These are phyloP conservation scores for Coniochaeta sp. DNA, from an alignment of 2,329 filamentous ascomycete species.

Conservation along the genomic window DNA sequence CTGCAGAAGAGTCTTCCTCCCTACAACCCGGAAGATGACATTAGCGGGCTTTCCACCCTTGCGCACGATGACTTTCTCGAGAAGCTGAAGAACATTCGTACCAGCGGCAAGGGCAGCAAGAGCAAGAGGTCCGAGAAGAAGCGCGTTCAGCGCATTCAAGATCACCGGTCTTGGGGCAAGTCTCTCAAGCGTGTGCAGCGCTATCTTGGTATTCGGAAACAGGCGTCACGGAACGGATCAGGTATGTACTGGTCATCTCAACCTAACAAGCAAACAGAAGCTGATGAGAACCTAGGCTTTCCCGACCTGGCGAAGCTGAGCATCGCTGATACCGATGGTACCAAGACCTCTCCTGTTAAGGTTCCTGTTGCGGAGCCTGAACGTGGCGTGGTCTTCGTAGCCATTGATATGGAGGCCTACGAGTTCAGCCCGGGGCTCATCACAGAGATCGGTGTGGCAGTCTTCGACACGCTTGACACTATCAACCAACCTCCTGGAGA, in stretches of 20 bases:
- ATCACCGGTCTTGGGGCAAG: conserved; percentile 43
- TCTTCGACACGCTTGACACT: conserved; percentile 63
- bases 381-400: conserved; percentile 60
- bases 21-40: conserved; percentile 27
- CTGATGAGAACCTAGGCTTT: not conserved
- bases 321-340: conserved; percentile 1
- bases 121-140: conserved; percentile 42
- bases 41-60: conserved; percentile 24
- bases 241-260: not conserved
- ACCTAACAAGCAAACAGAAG: not conserved
- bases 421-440: conserved; percentile 61
- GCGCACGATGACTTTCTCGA: conserved; percentile 41
- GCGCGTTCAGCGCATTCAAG: conserved; percentile 36
- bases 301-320: conserved; percentile 7
- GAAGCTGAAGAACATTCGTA: conserved; percentile 44
- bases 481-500: conserved; percentile 49
- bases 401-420: conserved; percentile 76
- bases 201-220: conserved; percentile 61
- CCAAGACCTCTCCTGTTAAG: conserved; percentile 7
- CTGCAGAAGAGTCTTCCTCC: conserved; percentile 26
- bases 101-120: conserved; percentile 37
- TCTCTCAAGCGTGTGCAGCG: conserved; percentile 59
- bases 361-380: conserved; percentile 28
- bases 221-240: not conserved
- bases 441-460: conserved; percentile 81